Evolutionary conservation across 1,284 basidiomycete genomes (phyloP).

Genomic region (Tilletiopsis washingtonensis): DNA sequence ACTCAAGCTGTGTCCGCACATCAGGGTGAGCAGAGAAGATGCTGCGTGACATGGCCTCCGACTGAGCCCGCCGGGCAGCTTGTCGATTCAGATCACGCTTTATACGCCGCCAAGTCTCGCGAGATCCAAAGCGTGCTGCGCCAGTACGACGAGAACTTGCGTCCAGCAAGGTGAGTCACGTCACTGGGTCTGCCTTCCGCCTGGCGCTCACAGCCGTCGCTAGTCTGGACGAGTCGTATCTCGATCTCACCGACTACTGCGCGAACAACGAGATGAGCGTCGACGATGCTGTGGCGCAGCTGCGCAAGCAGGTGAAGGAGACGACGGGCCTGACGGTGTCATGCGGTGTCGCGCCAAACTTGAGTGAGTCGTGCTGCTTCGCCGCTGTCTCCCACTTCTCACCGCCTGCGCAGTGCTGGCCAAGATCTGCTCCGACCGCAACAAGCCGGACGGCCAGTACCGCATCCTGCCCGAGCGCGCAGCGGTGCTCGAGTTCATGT

Average conservation of each 20-base stretch:
- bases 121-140: too few relatives aligned
- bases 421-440: slow-evolving; percentile 82
- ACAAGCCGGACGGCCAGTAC: slow-evolving; percentile 43
- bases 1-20: slow-evolving; percentile 81
- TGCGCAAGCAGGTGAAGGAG: slow-evolving; percentile 22
- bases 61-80: too few relatives aligned
- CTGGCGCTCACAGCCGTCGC: slow-evolving; percentile 64
- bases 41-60: slow-evolving; percentile 44
- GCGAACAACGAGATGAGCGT: slow-evolving; percentile 59
- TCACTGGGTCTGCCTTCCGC: slow-evolving; percentile 72
- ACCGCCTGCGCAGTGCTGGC: slow-evolving; percentile 49
- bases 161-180: slow-evolving; percentile 44
- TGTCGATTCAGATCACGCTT: too few relatives aligned
- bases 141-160: slow-evolving; percentile 45
- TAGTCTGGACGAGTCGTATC: slow-evolving; percentile 59
- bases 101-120: too few relatives aligned
- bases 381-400: background rate
- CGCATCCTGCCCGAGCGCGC: slow-evolving; percentile 24
- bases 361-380: slow-evolving; percentile 37
- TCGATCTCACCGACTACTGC: slow-evolving; percentile 70
- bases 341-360: slow-evolving; percentile 56
- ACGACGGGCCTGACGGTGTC: slow-evolving; percentile 69
- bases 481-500: slow-evolving; percentile 34
- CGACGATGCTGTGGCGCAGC: slow-evolving; percentile 61
- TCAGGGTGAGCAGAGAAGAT: too few relatives aligned